Conservation (phyloP, 139 green algal species). For the Bryopsis sp. region DNA sequence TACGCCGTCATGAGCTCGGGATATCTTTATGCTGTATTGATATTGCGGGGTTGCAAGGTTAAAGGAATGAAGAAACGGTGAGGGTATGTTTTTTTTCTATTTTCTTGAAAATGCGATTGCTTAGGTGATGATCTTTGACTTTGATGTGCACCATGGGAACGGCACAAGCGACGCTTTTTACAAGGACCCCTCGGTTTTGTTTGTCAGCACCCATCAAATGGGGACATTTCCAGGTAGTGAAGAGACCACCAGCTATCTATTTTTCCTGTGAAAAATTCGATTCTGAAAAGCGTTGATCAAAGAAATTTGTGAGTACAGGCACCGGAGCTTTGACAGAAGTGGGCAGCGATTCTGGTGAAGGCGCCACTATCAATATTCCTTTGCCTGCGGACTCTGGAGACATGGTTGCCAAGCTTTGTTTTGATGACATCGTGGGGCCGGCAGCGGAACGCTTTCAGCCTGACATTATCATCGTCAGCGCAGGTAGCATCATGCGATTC, state of each 20-base stretch:
- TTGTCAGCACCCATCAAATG: conserved; percentile 72
- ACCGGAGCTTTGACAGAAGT: conserved; percentile 62
- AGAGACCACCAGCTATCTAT: no score
- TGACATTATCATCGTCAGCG: conserved; percentile 78
- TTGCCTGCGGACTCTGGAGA: conserved; percentile 63
- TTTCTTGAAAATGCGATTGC: not conserved
- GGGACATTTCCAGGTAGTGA: conserved; percentile 20
- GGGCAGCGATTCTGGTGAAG: conserved; percentile 52
- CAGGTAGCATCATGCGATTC: conserved; percentile 33
- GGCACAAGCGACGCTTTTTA: conserved; percentile 78
- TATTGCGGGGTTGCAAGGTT: not conserved
- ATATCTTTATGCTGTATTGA: not conserved
- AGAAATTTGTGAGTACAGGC: no score
- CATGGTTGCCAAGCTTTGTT: conserved; percentile 38
- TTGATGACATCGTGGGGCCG: conserved; percentile 66
- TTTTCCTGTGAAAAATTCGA: no score
- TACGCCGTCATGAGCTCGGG: no score
- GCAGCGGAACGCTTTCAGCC: conserved; percentile 60
- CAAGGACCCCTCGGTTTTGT: conserved; percentile 63
- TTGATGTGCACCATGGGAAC: conserved; percentile 81
- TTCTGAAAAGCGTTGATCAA: no score
- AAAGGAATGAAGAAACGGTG: not conserved
- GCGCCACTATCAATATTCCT: conserved; percentile 71
- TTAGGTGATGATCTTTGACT: conserved; percentile 79
- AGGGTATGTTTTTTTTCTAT: not conserved